Evolutionary conservation across 139 green algal genomes (phyloP), one percentile per base, ranked within the genome.

Genomic region (Coelastrella sp.): DNA sequence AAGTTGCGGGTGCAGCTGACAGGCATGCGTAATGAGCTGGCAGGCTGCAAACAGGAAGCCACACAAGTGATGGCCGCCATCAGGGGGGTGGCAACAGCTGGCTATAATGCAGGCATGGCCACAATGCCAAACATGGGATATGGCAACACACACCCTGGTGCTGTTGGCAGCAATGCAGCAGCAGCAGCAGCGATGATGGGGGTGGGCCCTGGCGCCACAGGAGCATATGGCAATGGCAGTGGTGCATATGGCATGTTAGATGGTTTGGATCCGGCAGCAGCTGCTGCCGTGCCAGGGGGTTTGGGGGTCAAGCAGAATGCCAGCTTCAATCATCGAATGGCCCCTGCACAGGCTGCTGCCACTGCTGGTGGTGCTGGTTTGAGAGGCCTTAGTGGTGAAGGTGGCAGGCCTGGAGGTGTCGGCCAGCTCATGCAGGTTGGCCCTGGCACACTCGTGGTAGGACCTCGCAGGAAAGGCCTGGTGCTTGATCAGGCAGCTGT

Each of bases 21-120:
- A 6, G 35, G 73, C 85, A 56, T 90, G 58, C 85, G 85, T 57
- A 76, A 35, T 61, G 85, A 90, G 85, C 17, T 90, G 19, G 35
- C 25, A 6, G 63, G 22, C 24, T 86, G 80, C 80, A 73, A 86
- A 10, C 56, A 25, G 19, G 80, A 86, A 63, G 65, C 25, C 80
- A 58, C 22, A 22, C 59, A 73, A 24, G 35, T 70, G 25, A 9
- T 68, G 61, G 57, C 22, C 22, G 61, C 24, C 27, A 78, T 65
- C 59, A 70, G 56, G 19, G 59, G n/a, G 68, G 19, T 17, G 24
- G 19, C 56, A 70, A 19, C 56, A 27, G 68, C 84, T 49, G 79
- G 22, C 19, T 66, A 70, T 7, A 25, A 15, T 17, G 49, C 58
- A 12, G 81, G 58, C 59, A 49, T 85, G 35, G 58, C 35, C 49